Evolutionary conservation across 345 rosid genomes (phyloP).

Genomic region (Arabidopsis thaliana): TAIR10.1 NC_003074.8:1451501-1452000

Average conservation of each 20-base stretch:
- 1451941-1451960: conserved; percentile 45
- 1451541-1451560: conserved; percentile 55
- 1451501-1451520: conserved; percentile 54
- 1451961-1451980: conserved; percentile 63
- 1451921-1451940: conserved; percentile 49
- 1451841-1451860: not conserved
- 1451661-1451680: not conserved
- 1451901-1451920: conserved; percentile 52
- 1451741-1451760: not conserved
- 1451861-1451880: not conserved
- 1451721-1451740: not conserved
- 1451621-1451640: conserved; percentile 43
- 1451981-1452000: conserved; percentile 63
- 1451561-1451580: conserved; percentile 63
- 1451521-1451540: conserved; percentile 62
- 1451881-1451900: not conserved
- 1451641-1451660: not conserved
- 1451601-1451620: conserved; percentile 59
- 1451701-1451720: not conserved
- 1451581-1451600: conserved; percentile 54
- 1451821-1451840: not conserved
- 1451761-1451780: not conserved
- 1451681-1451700: not conserved
- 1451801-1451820: not conserved
- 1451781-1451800: not conserved